Percentiles rank a stretch among this genome's conserved stretches.
Evolutionary conservation across 108 stramenopile species (phyloP).

Genomic region (Asterionellopsis glacialis): DNA sequence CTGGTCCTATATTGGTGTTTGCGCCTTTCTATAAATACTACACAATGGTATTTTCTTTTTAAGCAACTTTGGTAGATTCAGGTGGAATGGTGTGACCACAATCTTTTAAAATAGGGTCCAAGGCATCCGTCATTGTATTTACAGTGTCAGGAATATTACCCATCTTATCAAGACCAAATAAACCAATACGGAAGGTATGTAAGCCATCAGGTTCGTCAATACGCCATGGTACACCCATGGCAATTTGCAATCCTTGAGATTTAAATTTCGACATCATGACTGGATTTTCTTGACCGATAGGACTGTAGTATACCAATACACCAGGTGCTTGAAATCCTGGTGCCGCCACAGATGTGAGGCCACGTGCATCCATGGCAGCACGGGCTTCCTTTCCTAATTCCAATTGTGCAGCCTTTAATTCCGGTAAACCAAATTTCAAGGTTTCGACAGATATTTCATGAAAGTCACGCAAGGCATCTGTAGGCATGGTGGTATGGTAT

Average conservation of each 20-base stretch:
- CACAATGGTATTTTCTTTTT: not conserved
- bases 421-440: slow-evolving; percentile 75
- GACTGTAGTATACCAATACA: slow-evolving; percentile 86
- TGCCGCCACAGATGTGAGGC: slow-evolving; percentile 78
- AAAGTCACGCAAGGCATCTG: slow-evolving; percentile 84
- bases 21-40: too few relatives aligned
- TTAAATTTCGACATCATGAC: slow-evolving; percentile 88
- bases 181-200: slow-evolving; percentile 87
- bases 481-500: slow-evolving; percentile 94
- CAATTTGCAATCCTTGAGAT: slow-evolving; percentile 83
- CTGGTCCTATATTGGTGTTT: too few relatives aligned
- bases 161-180: slow-evolving; percentile 93
- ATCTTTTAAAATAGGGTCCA: slow-evolving; percentile 73
- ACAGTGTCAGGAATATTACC: slow-evolving; percentile 73
- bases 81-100: slow-evolving; percentile 36
- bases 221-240: slow-evolving; percentile 92
- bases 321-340: slow-evolving; percentile 87
- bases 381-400: slow-evolving; percentile 70
- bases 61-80: not conserved
- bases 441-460: slow-evolving; percentile 88
- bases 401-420: slow-evolving; percentile 68
- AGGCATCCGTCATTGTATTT: slow-evolving; percentile 55
- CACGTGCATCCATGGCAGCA: slow-evolving; percentile 54
- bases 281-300: slow-evolving; percentile 70
- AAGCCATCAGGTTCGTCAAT: slow-evolving; percentile 87